phyloP scores from a whole-genome alignment of 495 filamentous ascomycete species.

The Niebla homalea region DNA sequence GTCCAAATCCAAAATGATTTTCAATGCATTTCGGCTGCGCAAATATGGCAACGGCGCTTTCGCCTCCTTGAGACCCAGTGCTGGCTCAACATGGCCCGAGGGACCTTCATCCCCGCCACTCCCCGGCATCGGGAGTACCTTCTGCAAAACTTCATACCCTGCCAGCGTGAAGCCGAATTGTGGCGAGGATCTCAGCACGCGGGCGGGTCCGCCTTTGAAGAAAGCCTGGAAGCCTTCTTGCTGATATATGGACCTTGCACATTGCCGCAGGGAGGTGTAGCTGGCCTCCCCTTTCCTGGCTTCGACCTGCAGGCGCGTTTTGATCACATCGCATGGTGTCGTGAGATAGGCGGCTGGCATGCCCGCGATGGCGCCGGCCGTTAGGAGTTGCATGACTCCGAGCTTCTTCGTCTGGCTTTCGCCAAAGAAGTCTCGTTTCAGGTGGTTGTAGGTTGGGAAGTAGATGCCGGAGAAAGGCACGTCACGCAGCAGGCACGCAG shows the following conservation, averaged over 20 bases:
- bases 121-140: slow-evolving; percentile 67
- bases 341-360: slow-evolving; percentile 98
- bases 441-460: slow-evolving; percentile 90
- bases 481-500: slow-evolving; percentile 85
- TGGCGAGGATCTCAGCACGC: slow-evolving; percentile 84
- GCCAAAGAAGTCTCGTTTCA: slow-evolving; percentile 89
- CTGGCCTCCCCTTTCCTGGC: slow-evolving; percentile 82
- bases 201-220: slow-evolving; percentile 95
- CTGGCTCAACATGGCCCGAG: slow-evolving; percentile 35
- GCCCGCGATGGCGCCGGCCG: slow-evolving; percentile 90
- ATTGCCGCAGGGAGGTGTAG: slow-evolving; percentile 81
- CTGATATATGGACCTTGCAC: slow-evolving; percentile 64
- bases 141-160: slow-evolving; percentile 84
- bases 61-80: slow-evolving; percentile 41
- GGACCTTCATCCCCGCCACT: slow-evolving; percentile 30
- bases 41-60: slow-evolving; percentile 65
- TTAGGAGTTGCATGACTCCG: slow-evolving; percentile 82
- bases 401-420: slow-evolving; percentile 82
- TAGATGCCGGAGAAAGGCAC: slow-evolving; percentile 98
- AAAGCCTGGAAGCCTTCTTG: slow-evolving; percentile 92
- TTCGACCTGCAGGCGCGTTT: slow-evolving; percentile 94
- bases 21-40: slow-evolving; percentile 84
- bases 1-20: slow-evolving; percentile 90
- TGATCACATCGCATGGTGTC: slow-evolving; percentile 97
- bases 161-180: slow-evolving; percentile 98